Percentiles rank a stretch among this genome's conserved stretches.
These are phyloP conservation scores for Podaxis sp. DNA, from an alignment of 768 basidiomycete genomes.

Conservation along the genomic window DNA sequence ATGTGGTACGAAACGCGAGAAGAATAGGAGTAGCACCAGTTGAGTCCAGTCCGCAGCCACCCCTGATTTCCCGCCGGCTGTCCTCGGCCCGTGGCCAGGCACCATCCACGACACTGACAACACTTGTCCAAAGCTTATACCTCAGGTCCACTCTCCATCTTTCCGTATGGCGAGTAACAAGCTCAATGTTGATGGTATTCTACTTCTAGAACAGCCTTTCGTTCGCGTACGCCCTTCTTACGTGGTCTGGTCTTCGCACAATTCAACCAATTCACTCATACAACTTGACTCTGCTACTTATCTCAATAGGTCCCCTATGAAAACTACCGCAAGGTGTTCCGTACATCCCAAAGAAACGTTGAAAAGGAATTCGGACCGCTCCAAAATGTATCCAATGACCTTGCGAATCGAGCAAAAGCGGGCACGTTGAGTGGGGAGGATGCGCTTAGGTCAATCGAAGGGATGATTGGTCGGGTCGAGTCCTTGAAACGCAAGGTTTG, in stretches of 20 bases:
- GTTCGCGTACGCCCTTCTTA: conserved; percentile 45
- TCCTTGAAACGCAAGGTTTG: conserved; percentile 84
- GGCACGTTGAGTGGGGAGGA: conserved; percentile 43
- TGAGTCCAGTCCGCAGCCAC: not conserved
- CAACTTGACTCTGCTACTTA: not conserved
- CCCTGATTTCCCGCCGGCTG: not conserved
- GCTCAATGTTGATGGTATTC: conserved; percentile 64
- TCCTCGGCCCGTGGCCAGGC: not conserved
- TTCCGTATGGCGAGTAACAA: conserved; percentile 33
- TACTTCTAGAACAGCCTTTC: conserved; percentile 86
- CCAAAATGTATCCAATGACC: conserved; percentile 52
- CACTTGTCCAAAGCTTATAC: not conserved
- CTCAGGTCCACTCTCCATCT: not conserved
- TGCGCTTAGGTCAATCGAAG: conserved; percentile 58
- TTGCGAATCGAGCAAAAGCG: conserved; percentile 41
- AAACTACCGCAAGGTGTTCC: conserved; percentile 84
- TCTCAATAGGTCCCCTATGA: conserved; percentile 79
- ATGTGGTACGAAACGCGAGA: not conserved
- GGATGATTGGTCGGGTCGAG: conserved; percentile 72
- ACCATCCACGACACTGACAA: not conserved
- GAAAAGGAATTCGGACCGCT: conserved; percentile 72
- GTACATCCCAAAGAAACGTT: conserved; percentile 73
- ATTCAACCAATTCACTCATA: not conserved
- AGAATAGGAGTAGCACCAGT: not conserved
- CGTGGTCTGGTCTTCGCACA: not conserved